A percentile compares a stretch with the other conserved stretches of the same genome.
Evolutionary conservation across 345 rosid genomes (phyloP).

Genomic region (Citrus hindsii): DNA sequence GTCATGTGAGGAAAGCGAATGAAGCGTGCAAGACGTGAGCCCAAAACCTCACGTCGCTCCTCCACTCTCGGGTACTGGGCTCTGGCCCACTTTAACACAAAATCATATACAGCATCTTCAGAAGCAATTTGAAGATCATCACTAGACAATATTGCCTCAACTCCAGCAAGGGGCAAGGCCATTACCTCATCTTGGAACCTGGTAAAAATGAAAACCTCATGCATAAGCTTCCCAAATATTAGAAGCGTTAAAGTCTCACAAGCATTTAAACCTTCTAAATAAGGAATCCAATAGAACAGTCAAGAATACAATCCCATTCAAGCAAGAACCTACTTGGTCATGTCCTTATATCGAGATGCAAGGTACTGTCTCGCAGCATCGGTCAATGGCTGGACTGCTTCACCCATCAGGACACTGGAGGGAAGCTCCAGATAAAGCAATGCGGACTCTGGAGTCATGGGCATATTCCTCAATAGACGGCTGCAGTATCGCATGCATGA

Average conservation of each 20-base stretch:
- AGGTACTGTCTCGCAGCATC: conserved; percentile 96
- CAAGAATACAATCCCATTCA: neutral
- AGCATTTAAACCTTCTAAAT: neutral
- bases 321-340: conserved; percentile 60
- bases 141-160: conserved; percentile 87
- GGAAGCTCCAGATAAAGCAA: conserved; percentile 98
- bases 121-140: conserved; percentile 97
- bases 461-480: conserved; percentile 61
- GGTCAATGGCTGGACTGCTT: conserved; percentile 94
- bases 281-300: neutral
- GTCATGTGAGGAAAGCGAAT: conserved; percentile 98
- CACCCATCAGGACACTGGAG: conserved; percentile 91
- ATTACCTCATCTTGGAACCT: conserved; percentile 94
- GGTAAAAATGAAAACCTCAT: conserved; percentile 9
- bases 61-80: conserved; percentile 62
- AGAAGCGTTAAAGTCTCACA: neutral
- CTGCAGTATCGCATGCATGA: conserved; percentile 99
- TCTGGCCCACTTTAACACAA: conserved; percentile 88
- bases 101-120: conserved; percentile 95
- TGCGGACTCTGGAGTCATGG: conserved; percentile 96
- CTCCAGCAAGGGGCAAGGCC: conserved; percentile 89
- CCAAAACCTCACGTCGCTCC: conserved; percentile 80
- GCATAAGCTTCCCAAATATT: neutral
- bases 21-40: conserved; percentile 72
- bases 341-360: conserved; percentile 85